Conservation (phyloP, 1,139 yeast species). For the Zygosaccharomyces sapae region DNA sequence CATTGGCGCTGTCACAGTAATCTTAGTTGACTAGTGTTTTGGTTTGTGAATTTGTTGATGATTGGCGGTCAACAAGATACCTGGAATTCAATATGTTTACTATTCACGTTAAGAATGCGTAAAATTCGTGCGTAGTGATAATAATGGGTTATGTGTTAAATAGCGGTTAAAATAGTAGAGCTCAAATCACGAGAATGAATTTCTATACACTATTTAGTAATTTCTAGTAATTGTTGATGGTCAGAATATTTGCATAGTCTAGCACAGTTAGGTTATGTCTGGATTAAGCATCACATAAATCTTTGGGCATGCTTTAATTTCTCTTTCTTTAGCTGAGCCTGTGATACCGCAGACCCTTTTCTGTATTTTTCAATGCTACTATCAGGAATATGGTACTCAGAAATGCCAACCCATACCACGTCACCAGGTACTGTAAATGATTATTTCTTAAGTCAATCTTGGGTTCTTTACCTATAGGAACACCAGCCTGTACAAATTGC, state of each 20-base stretch:
- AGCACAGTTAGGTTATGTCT: not conserved
- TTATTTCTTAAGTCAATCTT: slow-evolving; percentile 78
- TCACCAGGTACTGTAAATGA: slow-evolving; percentile 84
- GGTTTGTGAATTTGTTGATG: not conserved
- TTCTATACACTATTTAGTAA: not conserved
- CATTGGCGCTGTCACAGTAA: slow-evolving; percentile 10
- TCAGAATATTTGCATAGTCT: slow-evolving; percentile 20
- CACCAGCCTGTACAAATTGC: slow-evolving; percentile 70
- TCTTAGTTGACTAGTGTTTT: not conserved
- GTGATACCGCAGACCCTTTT: slow-evolving; percentile 42
- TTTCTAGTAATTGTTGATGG: not conserved
- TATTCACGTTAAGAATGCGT: not conserved
- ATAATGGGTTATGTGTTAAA: not conserved
- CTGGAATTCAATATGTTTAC: not conserved
- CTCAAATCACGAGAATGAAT: not conserved
- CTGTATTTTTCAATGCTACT: slow-evolving; percentile 48
- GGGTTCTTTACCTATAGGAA: slow-evolving; percentile 82
- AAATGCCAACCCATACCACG: slow-evolving; percentile 88
- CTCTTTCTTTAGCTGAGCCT: slow-evolving; percentile 37
- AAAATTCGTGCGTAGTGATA: not conserved
- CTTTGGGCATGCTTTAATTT: slow-evolving; percentile 46
- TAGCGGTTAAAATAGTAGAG: too few relatives aligned
- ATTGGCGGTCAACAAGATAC: not conserved
- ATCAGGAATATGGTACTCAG: slow-evolving; percentile 64
- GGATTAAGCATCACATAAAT: slow-evolving; percentile 27